phyloP scores from a whole-genome alignment of 106 monocot genomes.

The Chionographis japonica region DNA sequence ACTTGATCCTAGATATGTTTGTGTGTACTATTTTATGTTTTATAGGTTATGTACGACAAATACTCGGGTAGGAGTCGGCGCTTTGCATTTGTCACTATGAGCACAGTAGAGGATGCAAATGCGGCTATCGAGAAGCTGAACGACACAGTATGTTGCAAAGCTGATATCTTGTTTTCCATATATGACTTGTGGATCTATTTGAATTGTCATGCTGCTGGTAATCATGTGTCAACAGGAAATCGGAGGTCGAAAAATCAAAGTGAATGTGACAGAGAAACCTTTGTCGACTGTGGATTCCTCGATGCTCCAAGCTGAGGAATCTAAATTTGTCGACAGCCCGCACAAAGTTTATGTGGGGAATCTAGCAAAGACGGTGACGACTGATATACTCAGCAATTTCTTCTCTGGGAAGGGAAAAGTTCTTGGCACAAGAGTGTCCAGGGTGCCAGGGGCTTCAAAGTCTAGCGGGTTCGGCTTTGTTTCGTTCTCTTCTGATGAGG shows the following conservation, averaged over 20 bases:
- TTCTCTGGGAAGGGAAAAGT: constrained; percentile 88
- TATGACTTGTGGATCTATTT: too few relatives aligned
- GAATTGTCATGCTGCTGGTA: not conserved
- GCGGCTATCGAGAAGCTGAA: constrained; percentile 82
- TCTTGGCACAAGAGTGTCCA: constrained; percentile 76
- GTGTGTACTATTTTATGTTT: not conserved
- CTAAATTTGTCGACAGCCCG: constrained; percentile 76
- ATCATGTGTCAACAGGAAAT: constrained; percentile 50
- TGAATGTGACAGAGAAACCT: constrained; percentile 92
- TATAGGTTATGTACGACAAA: constrained; percentile 96
- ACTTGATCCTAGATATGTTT: too few relatives aligned
- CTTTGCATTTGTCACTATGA: constrained; percentile 94
- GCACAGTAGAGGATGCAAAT: constrained; percentile 67
- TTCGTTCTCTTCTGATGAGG: constrained; percentile 85
- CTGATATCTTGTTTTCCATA: not conserved
- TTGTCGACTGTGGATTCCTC: constrained; percentile 39
- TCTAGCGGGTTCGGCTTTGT: constrained; percentile 95
- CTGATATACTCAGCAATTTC: constrained; percentile 56
- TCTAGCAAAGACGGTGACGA: constrained; percentile 77
- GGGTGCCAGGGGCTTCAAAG: constrained; percentile 77
- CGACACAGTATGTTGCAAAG: constrained; percentile 46
- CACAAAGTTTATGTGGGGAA: constrained; percentile 97
- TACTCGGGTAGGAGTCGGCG: constrained; percentile 84
- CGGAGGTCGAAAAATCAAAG: constrained; percentile 89
- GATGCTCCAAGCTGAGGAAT: constrained; percentile 63